Base-by-base conservation (phyloP, 2,329 filamentous ascomycete genomes). In the Colletotrichum falcatum region DNA sequence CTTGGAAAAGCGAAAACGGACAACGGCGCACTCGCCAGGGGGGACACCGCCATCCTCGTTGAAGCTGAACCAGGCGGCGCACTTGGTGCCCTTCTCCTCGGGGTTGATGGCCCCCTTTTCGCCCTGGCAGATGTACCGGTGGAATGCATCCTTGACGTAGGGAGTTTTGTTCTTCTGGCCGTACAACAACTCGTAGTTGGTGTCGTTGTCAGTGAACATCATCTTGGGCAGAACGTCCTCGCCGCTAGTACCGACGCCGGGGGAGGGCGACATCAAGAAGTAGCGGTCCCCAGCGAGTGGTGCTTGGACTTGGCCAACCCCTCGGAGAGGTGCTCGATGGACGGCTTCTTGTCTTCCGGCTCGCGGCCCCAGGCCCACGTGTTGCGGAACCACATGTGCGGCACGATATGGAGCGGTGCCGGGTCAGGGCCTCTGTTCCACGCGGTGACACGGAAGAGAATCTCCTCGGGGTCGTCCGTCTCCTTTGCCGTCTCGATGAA, bases 401-500 rank as follows among this genome's bases (percentile, higher is more conserved):
- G 95, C 53, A 98, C 85, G 77, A 98, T 97, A 81, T 98, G 96
- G 65, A 98, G 84, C 28, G 94, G 95, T 18, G 96, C 95, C 18
- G 94, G 90, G 63, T 98, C 94, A 8, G 94, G 93, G 20, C 96
- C 95, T 75, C 96, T 90, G 79, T 98, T 98, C 92, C 96, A 98
- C 54, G 95, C 95, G 14, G 95, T 98, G 54, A 98, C 92, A 77
- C 96, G 93, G 84, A 98, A 98, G 37, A 97, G 86, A 16, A 98
- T 85, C 82, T 98, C 94, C 35, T 98, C 95, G 28, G 94, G 91
- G 76, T 98, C 92, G 72, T 97, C 91, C n/a, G 88, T 88, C 79
- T 98, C 95, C 82, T 98, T 98, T 68, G 95, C 95, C 8, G 93
- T 97, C 83, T 98, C 95, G 74, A 98, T 98, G 79, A 95, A 92